Conservation (phyloP, 139 green algal genomes). For the Mychonastes homosphaera region DNA sequence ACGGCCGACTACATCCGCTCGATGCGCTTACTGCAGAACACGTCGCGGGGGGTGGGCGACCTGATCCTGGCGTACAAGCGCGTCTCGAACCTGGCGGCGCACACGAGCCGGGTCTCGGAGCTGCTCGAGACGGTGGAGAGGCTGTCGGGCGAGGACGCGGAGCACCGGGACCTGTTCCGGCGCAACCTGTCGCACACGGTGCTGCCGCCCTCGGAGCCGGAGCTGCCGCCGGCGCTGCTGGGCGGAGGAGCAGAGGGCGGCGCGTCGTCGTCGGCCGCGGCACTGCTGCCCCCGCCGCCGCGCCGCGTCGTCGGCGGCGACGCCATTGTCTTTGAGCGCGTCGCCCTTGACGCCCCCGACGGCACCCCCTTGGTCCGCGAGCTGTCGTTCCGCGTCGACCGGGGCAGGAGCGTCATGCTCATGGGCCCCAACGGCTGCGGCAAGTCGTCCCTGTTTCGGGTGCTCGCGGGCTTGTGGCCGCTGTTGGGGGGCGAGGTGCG, state of each 20-base stretch:
- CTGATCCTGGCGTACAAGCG: conserved; percentile 95
- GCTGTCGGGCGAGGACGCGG: conserved; percentile 49
- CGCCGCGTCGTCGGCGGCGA: conserved; percentile 17
- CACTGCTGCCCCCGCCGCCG: no score
- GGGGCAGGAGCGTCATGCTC: conserved; percentile 58
- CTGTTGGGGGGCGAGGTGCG: conserved; percentile 51
- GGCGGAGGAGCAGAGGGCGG: no score
- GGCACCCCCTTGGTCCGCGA: conserved; percentile 64
- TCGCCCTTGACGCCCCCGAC: conserved; percentile 80
- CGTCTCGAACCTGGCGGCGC: conserved; percentile 70
- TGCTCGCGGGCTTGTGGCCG: conserved; percentile 82
- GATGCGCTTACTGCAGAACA: conserved; percentile 84
- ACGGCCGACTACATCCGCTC: conserved; percentile 66
- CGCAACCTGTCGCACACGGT: conserved; percentile 51
- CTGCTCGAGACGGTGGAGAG: conserved; percentile 73
- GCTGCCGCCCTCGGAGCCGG: conserved; percentile 17
- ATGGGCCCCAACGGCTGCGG: conserved; percentile 86
- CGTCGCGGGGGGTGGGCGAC: conserved; percentile 74
- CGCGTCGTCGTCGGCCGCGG: no score
- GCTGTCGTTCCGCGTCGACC: conserved; percentile 62
- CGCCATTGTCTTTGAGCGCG: conserved; percentile 47
- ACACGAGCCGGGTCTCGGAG: conserved; percentile 81
- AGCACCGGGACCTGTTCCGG: conserved; percentile 60
- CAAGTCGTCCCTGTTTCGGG: conserved; percentile 61
- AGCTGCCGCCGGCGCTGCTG: neutral